Evolutionary conservation across 495 filamentous ascomycete species (phyloP).

Genomic region (Entonaema liquescens): DNA sequence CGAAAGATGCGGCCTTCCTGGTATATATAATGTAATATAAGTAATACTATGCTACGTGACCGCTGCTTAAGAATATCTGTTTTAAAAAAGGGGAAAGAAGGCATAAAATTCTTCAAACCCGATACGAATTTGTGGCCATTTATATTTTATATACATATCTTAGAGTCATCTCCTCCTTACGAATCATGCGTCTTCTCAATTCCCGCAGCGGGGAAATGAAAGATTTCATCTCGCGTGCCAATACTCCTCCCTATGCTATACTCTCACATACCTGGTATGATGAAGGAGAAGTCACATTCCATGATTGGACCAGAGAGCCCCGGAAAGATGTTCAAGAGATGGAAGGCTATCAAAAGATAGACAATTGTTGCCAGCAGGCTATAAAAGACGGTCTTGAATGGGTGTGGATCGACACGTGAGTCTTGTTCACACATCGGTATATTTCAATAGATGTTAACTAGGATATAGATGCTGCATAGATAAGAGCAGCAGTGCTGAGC

Average conservation of each 20-base stretch:
- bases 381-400: slow-evolving; percentile 40
- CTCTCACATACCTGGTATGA: slow-evolving; percentile 47
- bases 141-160: not conserved
- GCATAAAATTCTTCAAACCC: too few species aligned
- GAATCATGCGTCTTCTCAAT: slow-evolving; percentile 32
- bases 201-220: slow-evolving; percentile 23
- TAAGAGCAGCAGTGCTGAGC: slow-evolving; percentile 50
- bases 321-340: slow-evolving; percentile 21
- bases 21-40: too few species aligned
- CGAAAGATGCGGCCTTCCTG: too few species aligned
- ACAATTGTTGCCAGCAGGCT: slow-evolving; percentile 42
- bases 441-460: not conserved
- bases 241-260: slow-evolving; percentile 40
- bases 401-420: slow-evolving; percentile 51
- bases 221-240: slow-evolving; percentile 27
- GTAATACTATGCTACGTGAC: too few species aligned
- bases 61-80: too few species aligned
- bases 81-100: too few species aligned
- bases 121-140: too few species aligned
- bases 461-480: slow-evolving; percentile 50
- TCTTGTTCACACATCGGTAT: not conserved
- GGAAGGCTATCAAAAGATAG: slow-evolving; percentile 43
- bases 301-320: slow-evolving; percentile 27
- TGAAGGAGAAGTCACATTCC: slow-evolving; percentile 34
- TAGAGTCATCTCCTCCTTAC: not conserved